Evolutionary conservation across 2,329 filamentous ascomycete genomes (phyloP).

Genomic region (Alternaria dauci): DNA sequence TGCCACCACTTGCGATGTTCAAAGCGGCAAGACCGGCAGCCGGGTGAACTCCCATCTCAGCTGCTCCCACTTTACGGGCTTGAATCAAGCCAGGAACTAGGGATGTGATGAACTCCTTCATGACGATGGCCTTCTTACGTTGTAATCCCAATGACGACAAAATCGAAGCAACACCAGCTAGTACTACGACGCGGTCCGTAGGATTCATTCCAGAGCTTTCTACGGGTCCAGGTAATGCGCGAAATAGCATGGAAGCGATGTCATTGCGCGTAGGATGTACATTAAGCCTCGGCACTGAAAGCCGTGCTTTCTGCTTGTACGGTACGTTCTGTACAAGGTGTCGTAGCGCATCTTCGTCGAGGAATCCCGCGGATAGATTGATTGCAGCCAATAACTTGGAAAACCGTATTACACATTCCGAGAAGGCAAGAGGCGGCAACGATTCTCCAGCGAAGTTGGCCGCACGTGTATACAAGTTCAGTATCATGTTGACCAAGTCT

Average conservation of each 20-base stretch:
- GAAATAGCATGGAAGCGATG: slow-evolving; percentile 49
- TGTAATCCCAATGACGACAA: slow-evolving; percentile 80
- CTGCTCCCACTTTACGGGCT: slow-evolving; percentile 88
- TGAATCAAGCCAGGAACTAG: slow-evolving; percentile 87
- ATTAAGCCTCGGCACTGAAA: slow-evolving; percentile 46
- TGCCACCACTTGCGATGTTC: slow-evolving; percentile 58
- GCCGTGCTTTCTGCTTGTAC: slow-evolving; percentile 54
- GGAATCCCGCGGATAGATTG: slow-evolving; percentile 69
- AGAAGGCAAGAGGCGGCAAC: slow-evolving; percentile 73
- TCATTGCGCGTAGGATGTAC: slow-evolving; percentile 49
- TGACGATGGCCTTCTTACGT: slow-evolving; percentile 88
- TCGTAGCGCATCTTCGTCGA: slow-evolving; percentile 66
- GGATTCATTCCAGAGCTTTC: slow-evolving; percentile 69
- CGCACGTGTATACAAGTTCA: slow-evolving; percentile 76
- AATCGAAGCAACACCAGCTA: slow-evolving; percentile 89
- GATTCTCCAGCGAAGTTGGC: slow-evolving; percentile 70
- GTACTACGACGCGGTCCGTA: slow-evolving; percentile 78
- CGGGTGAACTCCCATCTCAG: slow-evolving; percentile 95
- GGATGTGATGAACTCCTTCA: slow-evolving; percentile 83
- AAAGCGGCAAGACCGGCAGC: slow-evolving; percentile 84
- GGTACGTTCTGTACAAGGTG: slow-evolving; percentile 53
- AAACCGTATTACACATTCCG: slow-evolving; percentile 77
- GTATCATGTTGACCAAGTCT: slow-evolving; percentile 77
- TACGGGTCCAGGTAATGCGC: slow-evolving; percentile 63
- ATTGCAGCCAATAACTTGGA: slow-evolving; percentile 73